A percentile compares a stretch with the other conserved stretches of the same genome.
phyloP scores from a whole-genome alignment of 2,329 filamentous ascomycete species.

The Neurospora sp. region DNA sequence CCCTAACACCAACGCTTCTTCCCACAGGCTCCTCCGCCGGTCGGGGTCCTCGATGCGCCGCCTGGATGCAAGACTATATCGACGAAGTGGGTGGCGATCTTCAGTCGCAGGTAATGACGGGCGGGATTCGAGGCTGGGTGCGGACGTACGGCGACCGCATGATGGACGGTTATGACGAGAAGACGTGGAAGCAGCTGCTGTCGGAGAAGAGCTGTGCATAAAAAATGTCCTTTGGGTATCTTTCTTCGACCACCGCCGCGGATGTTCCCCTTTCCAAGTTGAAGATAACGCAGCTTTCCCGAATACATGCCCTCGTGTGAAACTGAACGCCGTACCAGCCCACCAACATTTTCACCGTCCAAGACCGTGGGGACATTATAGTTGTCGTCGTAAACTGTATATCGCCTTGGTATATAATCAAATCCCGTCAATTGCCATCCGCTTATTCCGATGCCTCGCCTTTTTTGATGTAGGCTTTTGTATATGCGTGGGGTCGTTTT shows the following conservation, averaged over 20 bases:
- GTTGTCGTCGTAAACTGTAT: background rate
- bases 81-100: slow-evolving; percentile 33
- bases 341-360: background rate
- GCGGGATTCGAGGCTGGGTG: slow-evolving; percentile 48
- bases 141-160: slow-evolving; percentile 34
- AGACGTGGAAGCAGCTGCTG: slow-evolving; percentile 21
- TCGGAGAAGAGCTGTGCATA: slow-evolving; percentile 2
- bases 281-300: background rate
- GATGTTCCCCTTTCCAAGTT: background rate
- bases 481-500: background rate
- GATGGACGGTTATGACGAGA: slow-evolving; percentile 42
- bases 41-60: slow-evolving; percentile 41
- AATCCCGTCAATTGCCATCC: background rate
- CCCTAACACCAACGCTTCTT: slow-evolving; percentile 2
- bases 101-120: slow-evolving; percentile 37
- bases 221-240: slow-evolving; percentile 5
- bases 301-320: background rate
- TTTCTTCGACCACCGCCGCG: slow-evolving; percentile 1
- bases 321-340: background rate
- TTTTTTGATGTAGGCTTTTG: background rate
- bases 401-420: background rate
- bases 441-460: background rate
- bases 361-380: background rate
- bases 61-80: slow-evolving; percentile 49
- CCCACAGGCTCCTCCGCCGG: slow-evolving; percentile 38